phyloP scores from a whole-genome alignment of 805 yeast species.

The Zygosaccharomyces rouxii region DNA sequence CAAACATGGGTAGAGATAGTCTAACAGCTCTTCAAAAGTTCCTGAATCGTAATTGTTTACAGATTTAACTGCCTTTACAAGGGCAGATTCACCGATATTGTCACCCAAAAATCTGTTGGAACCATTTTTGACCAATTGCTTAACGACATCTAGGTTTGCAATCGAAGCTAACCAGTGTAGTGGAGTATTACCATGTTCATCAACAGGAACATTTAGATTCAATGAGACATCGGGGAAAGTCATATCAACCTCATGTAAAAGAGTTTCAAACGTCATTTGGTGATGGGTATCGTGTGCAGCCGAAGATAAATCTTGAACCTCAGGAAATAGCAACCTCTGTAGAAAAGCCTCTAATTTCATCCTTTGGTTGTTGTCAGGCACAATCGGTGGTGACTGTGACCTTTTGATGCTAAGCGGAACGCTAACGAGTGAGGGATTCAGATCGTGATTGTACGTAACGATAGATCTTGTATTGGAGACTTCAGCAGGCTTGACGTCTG shows the following conservation, averaged over 20 bases:
- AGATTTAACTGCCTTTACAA: conserved; percentile 68
- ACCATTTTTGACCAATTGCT: conserved; percentile 59
- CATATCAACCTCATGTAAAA: conserved; percentile 25
- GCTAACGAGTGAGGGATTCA: conserved; percentile 8
- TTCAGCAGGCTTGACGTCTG: conserved; percentile 1
- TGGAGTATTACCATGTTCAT: conserved; percentile 89
- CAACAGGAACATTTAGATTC: conserved; percentile 79
- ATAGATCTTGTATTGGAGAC: conserved; percentile 10
- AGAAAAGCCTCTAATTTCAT: conserved; percentile 31
- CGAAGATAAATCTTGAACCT: conserved; percentile 12
- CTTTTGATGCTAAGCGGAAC: conserved; percentile 14
- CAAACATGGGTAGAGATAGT: conserved; percentile 70
- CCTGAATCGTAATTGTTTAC: conserved; percentile 77
- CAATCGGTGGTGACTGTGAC: conserved; percentile 11
- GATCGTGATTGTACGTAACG: conserved; percentile 18
- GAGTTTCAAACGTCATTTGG: conserved; percentile 16
- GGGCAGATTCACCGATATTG: conserved; percentile 80
- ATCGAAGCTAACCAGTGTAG: conserved; percentile 95
- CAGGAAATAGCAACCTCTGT: conserved; percentile 31
- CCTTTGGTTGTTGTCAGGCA: conserved; percentile 22
- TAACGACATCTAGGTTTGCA: conserved; percentile 69
- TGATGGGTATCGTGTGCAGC: conserved; percentile 10
- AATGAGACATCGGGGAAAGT: conserved; percentile 33
- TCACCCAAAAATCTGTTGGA: conserved; percentile 66
- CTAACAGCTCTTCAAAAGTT: conserved; percentile 66